Percentiles rank a stretch among this genome's conserved stretches.
These are phyloP conservation scores for Coniferiporia weirii DNA, from an alignment of 1,284 basidiomycete genomes.

Conservation along the genomic window DNA sequence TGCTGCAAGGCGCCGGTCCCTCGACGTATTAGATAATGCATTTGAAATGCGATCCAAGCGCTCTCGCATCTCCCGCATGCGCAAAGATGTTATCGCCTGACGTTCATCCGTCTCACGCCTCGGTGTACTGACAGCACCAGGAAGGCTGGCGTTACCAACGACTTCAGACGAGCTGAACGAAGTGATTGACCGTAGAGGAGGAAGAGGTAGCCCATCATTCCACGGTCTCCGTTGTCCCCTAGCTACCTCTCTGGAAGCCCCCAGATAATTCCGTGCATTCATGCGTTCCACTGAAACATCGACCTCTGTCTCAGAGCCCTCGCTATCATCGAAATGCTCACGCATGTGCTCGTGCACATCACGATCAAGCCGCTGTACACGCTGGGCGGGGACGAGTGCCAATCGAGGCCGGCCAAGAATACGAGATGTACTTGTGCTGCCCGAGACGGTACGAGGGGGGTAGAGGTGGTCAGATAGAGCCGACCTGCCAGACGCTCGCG, in stretches of 20 bases:
- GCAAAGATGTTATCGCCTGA: background rate
- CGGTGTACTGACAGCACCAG: background rate
- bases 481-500: background rate
- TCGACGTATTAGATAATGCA: background rate
- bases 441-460: background rate
- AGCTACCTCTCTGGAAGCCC: background rate
- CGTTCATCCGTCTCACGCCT: background rate
- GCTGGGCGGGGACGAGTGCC: background rate
- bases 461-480: background rate
- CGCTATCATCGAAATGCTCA: background rate
- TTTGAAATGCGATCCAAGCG: background rate
- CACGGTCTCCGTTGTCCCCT: background rate
- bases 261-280: background rate
- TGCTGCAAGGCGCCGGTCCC: background rate
- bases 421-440: background rate
- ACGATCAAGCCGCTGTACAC: background rate
- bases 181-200: background rate
- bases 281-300: background rate
- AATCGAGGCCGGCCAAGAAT: background rate
- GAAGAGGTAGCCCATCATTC: background rate
- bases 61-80: background rate
- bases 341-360: background rate
- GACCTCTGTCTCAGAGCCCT: conserved; percentile 10
- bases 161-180: background rate
- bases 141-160: too few species aligned